Conservation (phyloP, 108 stramenopile species). For the Epipyxis sp. region DNA sequence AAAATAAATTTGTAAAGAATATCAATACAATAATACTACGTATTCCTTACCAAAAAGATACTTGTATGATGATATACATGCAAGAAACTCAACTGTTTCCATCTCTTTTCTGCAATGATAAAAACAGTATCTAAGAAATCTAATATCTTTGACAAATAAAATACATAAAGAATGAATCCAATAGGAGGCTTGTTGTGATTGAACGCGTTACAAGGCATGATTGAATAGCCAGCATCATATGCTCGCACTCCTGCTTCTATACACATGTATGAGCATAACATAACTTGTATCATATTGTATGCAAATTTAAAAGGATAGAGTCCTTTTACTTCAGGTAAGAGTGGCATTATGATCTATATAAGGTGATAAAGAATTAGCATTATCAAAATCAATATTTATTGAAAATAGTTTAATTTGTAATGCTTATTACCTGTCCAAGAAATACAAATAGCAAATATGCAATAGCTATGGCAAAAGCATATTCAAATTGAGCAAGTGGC, state of each 20-base stretch:
- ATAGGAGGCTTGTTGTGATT: constrained; percentile 69
- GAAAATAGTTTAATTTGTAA: neutral
- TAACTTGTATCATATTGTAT: constrained; percentile 96
- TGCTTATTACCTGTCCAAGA: constrained; percentile 13
- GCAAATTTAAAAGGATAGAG: constrained; percentile 88
- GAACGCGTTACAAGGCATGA: constrained; percentile 78
- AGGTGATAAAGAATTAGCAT: neutral
- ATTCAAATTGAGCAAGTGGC: constrained; percentile 22
- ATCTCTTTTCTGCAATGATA: constrained; percentile 94
- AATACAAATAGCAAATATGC: constrained; percentile 20
- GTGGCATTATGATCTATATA: constrained; percentile 26
- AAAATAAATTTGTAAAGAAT: neutral
- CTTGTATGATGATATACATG: constrained; percentile 99
- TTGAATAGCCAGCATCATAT: constrained; percentile 76
- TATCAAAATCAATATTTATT: neutral
- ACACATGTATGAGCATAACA: constrained; percentile 98
- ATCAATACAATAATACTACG: neutral
- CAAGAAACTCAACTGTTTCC: constrained; percentile 94
- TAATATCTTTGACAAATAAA: constrained; percentile 95
- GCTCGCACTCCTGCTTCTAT: constrained; percentile 83
- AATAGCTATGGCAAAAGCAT: neutral
- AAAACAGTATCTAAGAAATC: constrained; percentile 99
- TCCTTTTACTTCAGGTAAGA: constrained; percentile 6
- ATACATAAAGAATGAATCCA: constrained; percentile 88
- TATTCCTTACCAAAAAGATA: constrained; percentile 74